phyloP scores from a whole-genome alignment of 768 basidiomycete species.

The Hemileccinum rubropunctum region DNA sequence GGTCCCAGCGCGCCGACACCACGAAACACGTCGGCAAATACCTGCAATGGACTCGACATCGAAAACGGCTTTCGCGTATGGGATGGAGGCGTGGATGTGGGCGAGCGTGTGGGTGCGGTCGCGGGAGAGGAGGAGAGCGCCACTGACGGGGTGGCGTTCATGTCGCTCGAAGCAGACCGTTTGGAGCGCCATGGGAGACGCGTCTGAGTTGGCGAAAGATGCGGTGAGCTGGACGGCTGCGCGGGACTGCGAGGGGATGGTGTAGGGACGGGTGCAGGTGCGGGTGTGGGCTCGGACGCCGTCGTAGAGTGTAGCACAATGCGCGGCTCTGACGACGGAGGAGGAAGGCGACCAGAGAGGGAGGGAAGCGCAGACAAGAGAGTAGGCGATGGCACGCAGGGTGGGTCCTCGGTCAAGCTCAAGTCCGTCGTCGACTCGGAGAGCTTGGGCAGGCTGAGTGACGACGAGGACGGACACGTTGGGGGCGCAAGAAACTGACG shows the following conservation, averaged over 20 bases:
- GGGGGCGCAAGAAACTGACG: slow-evolving; percentile 22
- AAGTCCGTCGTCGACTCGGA: slow-evolving; percentile 13
- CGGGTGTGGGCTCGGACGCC: neutral
- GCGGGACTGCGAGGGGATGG: neutral
- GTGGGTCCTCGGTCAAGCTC: slow-evolving; percentile 1
- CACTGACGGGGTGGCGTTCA: neutral
- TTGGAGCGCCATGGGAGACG: slow-evolving; percentile 11
- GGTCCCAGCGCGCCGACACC: slow-evolving; percentile 39
- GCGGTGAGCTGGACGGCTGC: neutral
- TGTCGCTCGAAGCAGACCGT: slow-evolving; percentile 5
- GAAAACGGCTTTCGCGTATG: slow-evolving; percentile 9
- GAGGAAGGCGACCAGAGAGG: slow-evolving; percentile 20
- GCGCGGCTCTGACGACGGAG: slow-evolving; percentile 3
- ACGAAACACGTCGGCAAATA: slow-evolving; percentile 39
- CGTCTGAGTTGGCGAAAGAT: neutral
- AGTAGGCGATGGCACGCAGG: slow-evolving; percentile 21
- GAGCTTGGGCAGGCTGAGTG: slow-evolving; percentile 21
- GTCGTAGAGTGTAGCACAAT: neutral
- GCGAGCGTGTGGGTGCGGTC: neutral
- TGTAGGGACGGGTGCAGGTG: neutral
- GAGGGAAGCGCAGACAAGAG: slow-evolving; percentile 22
- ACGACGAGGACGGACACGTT: slow-evolving; percentile 22
- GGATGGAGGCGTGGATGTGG: neutral
- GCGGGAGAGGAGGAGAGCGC: neutral
- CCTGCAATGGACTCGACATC: slow-evolving; percentile 15